A percentile compares a stretch with the other conserved stretches of the same genome.
Conservation (phyloP, 2,329 filamentous ascomycete species). For the Penicillium sp. region DNA sequence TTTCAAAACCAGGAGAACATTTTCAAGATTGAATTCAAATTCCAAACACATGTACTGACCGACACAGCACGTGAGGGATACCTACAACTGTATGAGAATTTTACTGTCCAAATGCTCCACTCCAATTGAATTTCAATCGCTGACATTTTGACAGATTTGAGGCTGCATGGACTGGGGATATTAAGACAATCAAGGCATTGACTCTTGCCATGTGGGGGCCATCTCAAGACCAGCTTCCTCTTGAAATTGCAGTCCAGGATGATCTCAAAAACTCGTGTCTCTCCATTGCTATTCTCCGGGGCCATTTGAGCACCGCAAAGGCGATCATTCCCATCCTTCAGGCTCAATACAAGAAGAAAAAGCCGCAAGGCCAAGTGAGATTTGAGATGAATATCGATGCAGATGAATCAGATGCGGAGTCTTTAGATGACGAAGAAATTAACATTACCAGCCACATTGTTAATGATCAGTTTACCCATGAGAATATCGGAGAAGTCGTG, state of each 20-base stretch:
- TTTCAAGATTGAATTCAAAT: conserved; percentile 48
- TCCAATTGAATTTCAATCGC: conserved; percentile 42
- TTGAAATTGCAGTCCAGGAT: conserved; percentile 65
- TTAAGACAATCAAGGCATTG: conserved; percentile 55
- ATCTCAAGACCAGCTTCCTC: conserved; percentile 56
- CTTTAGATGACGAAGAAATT: conserved; percentile 33
- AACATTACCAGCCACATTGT: conserved; percentile 54
- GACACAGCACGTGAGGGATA: conserved; percentile 60
- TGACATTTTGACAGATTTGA: conserved; percentile 59
- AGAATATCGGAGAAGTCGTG: conserved; percentile 70
- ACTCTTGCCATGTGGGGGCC: conserved; percentile 39
- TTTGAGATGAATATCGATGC: conserved; percentile 21
- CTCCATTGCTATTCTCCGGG: conserved; percentile 65
- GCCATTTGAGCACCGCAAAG: conserved; percentile 64
- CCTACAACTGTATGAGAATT: conserved; percentile 55
- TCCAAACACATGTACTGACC: conserved; percentile 40
- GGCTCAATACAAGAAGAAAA: conserved; percentile 64
- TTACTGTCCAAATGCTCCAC: background rate
- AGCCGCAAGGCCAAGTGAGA: conserved; percentile 48
- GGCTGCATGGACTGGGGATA: conserved; percentile 70
- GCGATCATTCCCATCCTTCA: conserved; percentile 69
- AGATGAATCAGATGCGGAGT: conserved; percentile 12
- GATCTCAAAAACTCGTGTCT: conserved; percentile 59
- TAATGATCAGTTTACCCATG: conserved; percentile 70
- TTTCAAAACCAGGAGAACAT: background rate